Base-by-base conservation (phyloP, 805 yeast species). In the Wickerhamiella vanderwaltii region DNA sequence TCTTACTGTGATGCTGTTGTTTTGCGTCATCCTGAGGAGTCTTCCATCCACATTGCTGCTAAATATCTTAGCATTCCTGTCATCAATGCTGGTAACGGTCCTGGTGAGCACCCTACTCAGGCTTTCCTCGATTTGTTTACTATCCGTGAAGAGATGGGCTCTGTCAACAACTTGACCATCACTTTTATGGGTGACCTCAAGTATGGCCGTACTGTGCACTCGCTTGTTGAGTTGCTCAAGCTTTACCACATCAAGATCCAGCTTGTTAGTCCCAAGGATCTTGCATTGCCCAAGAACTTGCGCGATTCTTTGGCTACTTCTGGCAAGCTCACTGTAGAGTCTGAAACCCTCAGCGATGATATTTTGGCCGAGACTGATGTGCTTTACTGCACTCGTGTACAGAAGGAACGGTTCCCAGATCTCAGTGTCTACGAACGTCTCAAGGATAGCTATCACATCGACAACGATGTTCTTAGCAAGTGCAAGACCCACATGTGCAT, bases 121-220 rank as follows among this genome's bases (percentile, higher is more conserved):
- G 98, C 98, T 2, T 83, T 91, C 69, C 71, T 93, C 58, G 99
- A 91, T 62, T 69, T 91, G 64, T 91, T 88, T 73, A 91, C 99
- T 41, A 91, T 91, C 55, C 84, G 99, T 68, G 99, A 91, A 66
- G 99, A 91, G 68, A 71, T 91, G 50, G 99, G 99, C 61, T 85
- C 97, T 46, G 96, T 93, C 43, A 91, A 91, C 62, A 96, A 97
- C 61, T 80, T 93, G 58, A 86, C 95, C 28, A 91, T 91, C 50
- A 91, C 99, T 4, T 91, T 91, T 65, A 86, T 91, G 95, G 99
- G 99, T 59, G 99, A 91, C 61, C 74, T 91, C 72, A 86, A 85
- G 63, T 85, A 85, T 60, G 99, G 99, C 46, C 81, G 99, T 69
- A 94, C 99, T 47, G 97, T 91, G 36, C 99, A 91, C 67, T 88